Evolutionary conservation across 2,329 filamentous ascomycete genomes (phyloP), one percentile per base, ranked within the genome.

Genomic region (Pseudofabraea citricarpa): DNA sequence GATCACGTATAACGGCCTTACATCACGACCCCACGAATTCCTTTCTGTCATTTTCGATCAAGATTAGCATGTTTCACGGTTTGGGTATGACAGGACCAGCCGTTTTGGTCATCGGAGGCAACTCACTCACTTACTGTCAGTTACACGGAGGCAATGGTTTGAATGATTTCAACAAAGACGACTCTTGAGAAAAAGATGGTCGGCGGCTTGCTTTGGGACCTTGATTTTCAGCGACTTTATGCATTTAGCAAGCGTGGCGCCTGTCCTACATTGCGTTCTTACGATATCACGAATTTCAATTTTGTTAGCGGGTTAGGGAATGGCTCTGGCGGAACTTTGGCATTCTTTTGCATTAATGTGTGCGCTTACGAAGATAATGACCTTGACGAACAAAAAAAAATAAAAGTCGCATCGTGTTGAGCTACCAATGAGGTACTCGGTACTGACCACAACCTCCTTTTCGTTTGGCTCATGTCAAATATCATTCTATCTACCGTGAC

Each of bases 211-310:
- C 40, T 48, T 51, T 45, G 40, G 51, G 46, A 47, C 36, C 50
- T 40, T 45, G n/a, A n/a, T 43, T 22, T 41, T 43, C 41, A 27
- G 40, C 36, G 20, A 37, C 45, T 50, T 50, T 27, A 36, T 55
- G 56, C 56, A 58, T 59, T 59, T 58, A 60, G 58, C 53, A 56
- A 58, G 56, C 51, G 52, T 54, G 54, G 53, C 38, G 50, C 32
- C 21, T 51, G 45, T 46, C 42, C 45, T 50, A 32, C 35, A 47
- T 50, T 49, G 22, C 16, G 47, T 46, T 27, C 44, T 23, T 37
- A 52, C 43, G 45, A 24, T n/a, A n/a, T n/a, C n/a, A 53, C 37
- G 46, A 52, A 20, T 53, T 44, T 19, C 26, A 9, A 8, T 48
- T 39, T 45, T 49, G 31, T 24, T 22, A 12, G 42, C n/a, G 38